Conservation (phyloP, 2,329 filamentous ascomycete species). For the Pseudocercospora cruenta region DNA sequence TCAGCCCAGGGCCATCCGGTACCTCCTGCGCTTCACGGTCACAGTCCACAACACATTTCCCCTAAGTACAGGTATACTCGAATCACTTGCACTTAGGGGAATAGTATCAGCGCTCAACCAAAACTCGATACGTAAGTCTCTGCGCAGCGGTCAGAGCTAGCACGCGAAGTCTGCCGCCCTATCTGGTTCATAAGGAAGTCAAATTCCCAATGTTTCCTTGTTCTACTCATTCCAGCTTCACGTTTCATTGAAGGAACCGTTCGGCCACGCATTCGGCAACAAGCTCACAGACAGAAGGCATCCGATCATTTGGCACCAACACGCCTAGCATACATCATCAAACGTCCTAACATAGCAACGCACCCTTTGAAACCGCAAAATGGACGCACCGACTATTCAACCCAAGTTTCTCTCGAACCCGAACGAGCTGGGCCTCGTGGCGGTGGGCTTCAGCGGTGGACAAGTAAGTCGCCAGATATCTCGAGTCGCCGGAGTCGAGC, state of each 20-base stretch:
- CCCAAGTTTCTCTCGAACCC: slow-evolving; percentile 79
- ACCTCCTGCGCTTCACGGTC: not conserved
- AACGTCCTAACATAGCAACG: not conserved
- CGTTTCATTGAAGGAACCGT: not conserved
- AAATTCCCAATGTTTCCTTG: slow-evolving; percentile 6
- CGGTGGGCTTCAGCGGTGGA: slow-evolving; percentile 94
- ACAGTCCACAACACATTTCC: not conserved
- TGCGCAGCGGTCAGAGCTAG: not conserved
- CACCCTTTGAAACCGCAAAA: slow-evolving; percentile 16
- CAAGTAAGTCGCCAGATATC: slow-evolving; percentile 63
- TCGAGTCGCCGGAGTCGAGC: not conserved
- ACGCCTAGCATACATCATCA: not conserved
- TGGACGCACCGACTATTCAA: slow-evolving; percentile 59
- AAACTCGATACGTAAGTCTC: slow-evolving; percentile 1
- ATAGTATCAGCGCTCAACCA: slow-evolving; percentile 1
- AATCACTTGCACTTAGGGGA: slow-evolving; percentile 4
- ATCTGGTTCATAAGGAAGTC: slow-evolving; percentile 4
- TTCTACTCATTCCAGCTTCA: slow-evolving; percentile 6
- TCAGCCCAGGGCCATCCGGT: not conserved
- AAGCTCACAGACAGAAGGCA: not conserved
- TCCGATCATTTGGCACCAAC: not conserved
- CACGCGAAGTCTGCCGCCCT: not conserved
- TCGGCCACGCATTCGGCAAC: slow-evolving; percentile 2
- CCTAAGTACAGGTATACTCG: not conserved
- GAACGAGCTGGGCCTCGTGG: slow-evolving; percentile 84